Percentiles rank a stretch among this genome's conserved stretches.
Conservation (phyloP, 192 early-diverging fungal species). For the Backusella psychrophila region DNA sequence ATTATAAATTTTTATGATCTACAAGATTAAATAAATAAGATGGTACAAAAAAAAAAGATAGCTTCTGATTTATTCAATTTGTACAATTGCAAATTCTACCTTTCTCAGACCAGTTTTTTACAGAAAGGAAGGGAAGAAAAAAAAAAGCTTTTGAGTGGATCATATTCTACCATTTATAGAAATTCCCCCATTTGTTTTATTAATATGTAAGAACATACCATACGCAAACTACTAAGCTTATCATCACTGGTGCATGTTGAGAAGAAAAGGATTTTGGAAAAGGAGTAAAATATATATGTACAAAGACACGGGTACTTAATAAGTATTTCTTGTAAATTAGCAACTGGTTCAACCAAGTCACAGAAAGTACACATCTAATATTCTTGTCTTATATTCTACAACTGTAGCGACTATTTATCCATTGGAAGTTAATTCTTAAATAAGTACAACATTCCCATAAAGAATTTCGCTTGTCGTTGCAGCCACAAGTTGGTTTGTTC, state of each 20-base stretch:
- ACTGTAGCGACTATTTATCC: neutral
- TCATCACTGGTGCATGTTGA: neutral
- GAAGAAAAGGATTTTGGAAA: neutral
- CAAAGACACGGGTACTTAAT: neutral
- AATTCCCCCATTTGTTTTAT: neutral
- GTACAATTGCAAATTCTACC: neutral
- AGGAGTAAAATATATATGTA: neutral
- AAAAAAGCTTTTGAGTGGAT: neutral
- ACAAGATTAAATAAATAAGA: neutral
- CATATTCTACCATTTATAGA: neutral
- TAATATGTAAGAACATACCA: neutral
- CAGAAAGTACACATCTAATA: neutral
- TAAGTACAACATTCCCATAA: neutral
- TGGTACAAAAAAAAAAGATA: neutral
- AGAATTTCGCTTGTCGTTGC: neutral
- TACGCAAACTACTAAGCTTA: neutral
- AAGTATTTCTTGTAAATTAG: neutral
- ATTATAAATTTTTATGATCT: neutral
- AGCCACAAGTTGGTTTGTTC: neutral
- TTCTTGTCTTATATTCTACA: neutral
- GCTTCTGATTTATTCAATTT: neutral
- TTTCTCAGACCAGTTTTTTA: neutral
- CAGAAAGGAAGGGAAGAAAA: neutral
- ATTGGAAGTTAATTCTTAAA: neutral
- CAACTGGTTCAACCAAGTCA: neutral